phyloP scores from a whole-genome alignment of 2,329 filamentous ascomycete genomes.

The Aspergillus awamori region DNA sequence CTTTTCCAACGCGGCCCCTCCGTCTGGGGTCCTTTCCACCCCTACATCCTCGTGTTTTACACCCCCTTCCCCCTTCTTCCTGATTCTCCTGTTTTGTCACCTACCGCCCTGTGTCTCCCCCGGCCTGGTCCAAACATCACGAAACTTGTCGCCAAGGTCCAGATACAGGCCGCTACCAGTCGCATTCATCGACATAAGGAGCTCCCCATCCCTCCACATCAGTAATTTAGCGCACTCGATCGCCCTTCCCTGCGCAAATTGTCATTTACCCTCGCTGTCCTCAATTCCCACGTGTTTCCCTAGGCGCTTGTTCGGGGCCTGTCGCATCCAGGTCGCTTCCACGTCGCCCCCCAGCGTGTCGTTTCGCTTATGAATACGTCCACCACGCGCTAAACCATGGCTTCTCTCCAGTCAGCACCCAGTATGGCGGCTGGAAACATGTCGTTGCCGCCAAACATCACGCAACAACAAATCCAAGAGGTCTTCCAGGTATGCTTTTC shows the following conservation, averaged over 20 bases:
- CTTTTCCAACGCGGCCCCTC: constrained; percentile 32
- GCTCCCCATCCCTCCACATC: constrained; percentile 25
- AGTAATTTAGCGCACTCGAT: constrained; percentile 25
- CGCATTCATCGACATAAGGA: constrained; percentile 29
- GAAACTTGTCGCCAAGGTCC: constrained; percentile 39
- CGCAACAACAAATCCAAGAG: constrained; percentile 76
- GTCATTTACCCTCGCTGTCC: constrained; percentile 20
- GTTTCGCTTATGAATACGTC: constrained; percentile 36
- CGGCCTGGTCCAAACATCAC: constrained; percentile 34
- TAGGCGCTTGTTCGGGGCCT: constrained; percentile 23
- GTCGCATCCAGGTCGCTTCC: constrained; percentile 23
- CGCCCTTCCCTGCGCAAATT: constrained; percentile 29
- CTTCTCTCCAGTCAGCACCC: constrained; percentile 74
- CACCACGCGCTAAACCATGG: constrained; percentile 60
- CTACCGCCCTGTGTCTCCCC: constrained; percentile 25
- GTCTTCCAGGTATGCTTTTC: constrained; percentile 55
- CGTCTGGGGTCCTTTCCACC: constrained; percentile 25
- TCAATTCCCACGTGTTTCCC: constrained; percentile 24
- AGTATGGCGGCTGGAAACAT: constrained; percentile 68
- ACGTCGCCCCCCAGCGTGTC: constrained; percentile 17
- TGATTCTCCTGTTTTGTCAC: constrained; percentile 25
- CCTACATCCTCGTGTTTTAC: constrained; percentile 23
- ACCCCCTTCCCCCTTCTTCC: constrained; percentile 20
- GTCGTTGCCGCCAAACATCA: constrained; percentile 68
- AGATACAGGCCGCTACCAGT: constrained; percentile 27